Conservation (phyloP, 345 rosid genomes). For the Populus euphratica region DNA sequence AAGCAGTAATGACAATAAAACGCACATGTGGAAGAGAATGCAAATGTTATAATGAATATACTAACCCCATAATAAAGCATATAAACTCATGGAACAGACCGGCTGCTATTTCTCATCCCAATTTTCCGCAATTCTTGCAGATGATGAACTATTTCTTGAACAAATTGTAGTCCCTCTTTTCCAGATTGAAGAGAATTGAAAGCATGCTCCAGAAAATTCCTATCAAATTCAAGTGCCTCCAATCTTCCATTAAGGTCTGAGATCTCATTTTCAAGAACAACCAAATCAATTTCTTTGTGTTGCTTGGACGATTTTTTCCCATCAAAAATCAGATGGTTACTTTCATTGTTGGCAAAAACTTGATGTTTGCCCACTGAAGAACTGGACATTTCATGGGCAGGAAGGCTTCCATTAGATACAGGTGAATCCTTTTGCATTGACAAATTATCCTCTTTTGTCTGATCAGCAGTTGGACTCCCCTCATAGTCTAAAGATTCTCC, state of each 20-base stretch:
- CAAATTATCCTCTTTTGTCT: conserved; percentile 10
- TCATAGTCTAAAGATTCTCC: conserved; percentile 18
- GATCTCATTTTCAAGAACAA: conserved; percentile 39
- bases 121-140: conserved; percentile 39
- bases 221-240: conserved; percentile 49
- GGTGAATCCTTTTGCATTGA: not conserved
- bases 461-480: conserved; percentile 2
- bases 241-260: conserved; percentile 45
- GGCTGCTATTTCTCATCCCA: conserved; percentile 18
- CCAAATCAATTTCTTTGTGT: conserved; percentile 21
- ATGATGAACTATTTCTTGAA: conserved; percentile 44
- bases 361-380: conserved; percentile 9
- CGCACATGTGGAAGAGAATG: not conserved
- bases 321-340: not conserved
- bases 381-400: conserved; percentile 10
- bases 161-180: conserved; percentile 34
- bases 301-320: conserved; percentile 6
- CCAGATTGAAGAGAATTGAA: conserved; percentile 42
- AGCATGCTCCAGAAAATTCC: conserved; percentile 36
- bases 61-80: conserved; percentile 7
- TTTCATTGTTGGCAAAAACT: conserved; percentile 4
- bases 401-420: conserved; percentile 14
- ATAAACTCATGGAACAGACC: conserved; percentile 20
- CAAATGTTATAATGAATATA: not conserved
- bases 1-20: not conserved